phyloP scores from a whole-genome alignment of 2,329 filamentous ascomycete species.

The Rhinocladiella similis region DNA sequence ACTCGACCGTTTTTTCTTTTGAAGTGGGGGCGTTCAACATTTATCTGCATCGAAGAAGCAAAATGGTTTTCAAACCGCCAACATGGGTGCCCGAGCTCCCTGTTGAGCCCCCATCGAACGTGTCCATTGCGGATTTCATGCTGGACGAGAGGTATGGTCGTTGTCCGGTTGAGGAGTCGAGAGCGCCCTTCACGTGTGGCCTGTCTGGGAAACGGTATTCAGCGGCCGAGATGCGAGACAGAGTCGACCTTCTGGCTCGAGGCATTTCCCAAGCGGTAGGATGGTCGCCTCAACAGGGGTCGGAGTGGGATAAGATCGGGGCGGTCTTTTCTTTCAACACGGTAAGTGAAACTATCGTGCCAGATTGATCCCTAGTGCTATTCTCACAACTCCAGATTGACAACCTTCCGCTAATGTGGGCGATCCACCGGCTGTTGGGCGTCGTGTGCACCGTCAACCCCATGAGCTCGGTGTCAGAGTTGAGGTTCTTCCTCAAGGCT shows the following conservation, averaged over 20 bases:
- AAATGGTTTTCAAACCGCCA: conserved; percentile 48
- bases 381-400: conserved; percentile 63
- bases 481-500: conserved; percentile 70
- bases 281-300: conserved; percentile 67
- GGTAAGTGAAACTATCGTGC: no score
- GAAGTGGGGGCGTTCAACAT: no score
- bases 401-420: conserved; percentile 70
- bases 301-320: conserved; percentile 79
- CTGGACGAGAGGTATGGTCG: conserved; percentile 70
- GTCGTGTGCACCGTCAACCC: conserved; percentile 73
- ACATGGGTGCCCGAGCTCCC: conserved; percentile 39
- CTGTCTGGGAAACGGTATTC: conserved; percentile 56
- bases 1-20: no score
- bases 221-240: conserved; percentile 61
- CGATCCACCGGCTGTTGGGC: conserved; percentile 70
- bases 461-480: conserved; percentile 66
- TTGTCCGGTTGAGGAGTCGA: conserved; percentile 60
- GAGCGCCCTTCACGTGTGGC: conserved; percentile 74
- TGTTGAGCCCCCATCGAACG: conserved; percentile 65
- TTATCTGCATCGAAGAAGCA: not conserved
- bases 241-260: conserved; percentile 67
- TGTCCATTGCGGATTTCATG: conserved; percentile 76
- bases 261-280: conserved; percentile 69
- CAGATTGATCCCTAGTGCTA: no score
- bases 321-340: conserved; percentile 76